Evolutionary conservation across 73 alveolate species (phyloP).

Genomic region (Tetrahymena borealis): DNA sequence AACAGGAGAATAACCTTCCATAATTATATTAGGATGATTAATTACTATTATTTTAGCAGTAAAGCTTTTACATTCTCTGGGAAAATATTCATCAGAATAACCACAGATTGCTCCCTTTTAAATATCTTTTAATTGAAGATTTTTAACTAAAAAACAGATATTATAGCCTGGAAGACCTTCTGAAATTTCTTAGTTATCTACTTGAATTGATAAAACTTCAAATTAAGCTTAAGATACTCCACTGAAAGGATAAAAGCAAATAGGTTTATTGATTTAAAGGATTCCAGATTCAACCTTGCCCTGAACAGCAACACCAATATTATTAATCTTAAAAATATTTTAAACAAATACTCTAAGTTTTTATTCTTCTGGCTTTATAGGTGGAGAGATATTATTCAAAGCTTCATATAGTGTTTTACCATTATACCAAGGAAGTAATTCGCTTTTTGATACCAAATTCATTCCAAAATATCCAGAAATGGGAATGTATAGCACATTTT

Average conservation of each 20-base stretch:
- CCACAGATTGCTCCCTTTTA: slow-evolving; percentile 67
- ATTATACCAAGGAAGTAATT: slow-evolving; percentile 66
- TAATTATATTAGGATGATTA: slow-evolving; percentile 48
- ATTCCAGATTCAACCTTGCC: slow-evolving; percentile 79
- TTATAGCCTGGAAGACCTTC: slow-evolving; percentile 76
- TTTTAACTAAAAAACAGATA: slow-evolving; percentile 65
- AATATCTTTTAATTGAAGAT: slow-evolving; percentile 53
- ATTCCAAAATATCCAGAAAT: slow-evolving; percentile 72
- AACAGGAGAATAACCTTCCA: slow-evolving; percentile 47
- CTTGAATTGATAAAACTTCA: slow-evolving; percentile 60
- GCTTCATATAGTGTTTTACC: slow-evolving; percentile 65
- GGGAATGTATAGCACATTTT: slow-evolving; percentile 55
- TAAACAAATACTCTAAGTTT: slow-evolving; percentile 72
- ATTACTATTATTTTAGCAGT: slow-evolving; percentile 56
- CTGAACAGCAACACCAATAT: slow-evolving; percentile 71
- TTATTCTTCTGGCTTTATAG: slow-evolving; percentile 56
- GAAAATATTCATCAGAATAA: slow-evolving; percentile 59
- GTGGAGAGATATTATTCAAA: slow-evolving; percentile 57
- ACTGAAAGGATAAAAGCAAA: slow-evolving; percentile 55
- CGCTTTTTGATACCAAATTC: slow-evolving; percentile 53
- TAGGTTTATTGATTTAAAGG: slow-evolving; percentile 54
- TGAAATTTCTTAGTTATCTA: slow-evolving; percentile 53
- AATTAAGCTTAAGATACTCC: slow-evolving; percentile 39
- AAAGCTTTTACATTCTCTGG: slow-evolving; percentile 53
- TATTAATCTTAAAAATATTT: slow-evolving; percentile 71